Evolutionary conservation across 78 protist species (phyloP), one percentile per base, ranked within the genome.

Genomic region (Bigelowiella natans): DNA sequence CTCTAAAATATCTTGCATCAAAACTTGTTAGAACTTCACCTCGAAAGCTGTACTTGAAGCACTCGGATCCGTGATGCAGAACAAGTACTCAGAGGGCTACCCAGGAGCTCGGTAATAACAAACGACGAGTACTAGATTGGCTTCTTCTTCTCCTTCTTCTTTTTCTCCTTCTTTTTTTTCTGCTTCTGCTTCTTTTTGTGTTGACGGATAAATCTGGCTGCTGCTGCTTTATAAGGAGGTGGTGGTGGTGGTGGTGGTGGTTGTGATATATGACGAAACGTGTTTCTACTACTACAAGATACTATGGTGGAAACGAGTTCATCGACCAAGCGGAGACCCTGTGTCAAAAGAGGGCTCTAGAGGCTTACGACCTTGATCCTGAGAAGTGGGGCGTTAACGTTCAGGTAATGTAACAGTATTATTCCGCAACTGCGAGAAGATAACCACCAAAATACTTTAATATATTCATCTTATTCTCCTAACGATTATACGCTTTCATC

Each of bases 1-100:
- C 38, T 1, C 86, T 18, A 31, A 18, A 31, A 83, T 83, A 31
- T 3, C 2, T 31, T 31, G 26, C 3, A 3, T 28, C 86, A 2
- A n/a, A 18, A 31, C 86, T 26, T 31, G 73, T 7, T 18, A 51
- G 92, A 90, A 84, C 89, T 90, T n/a, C 89, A 30, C 92, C 29
- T 37, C 89, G 63, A 36, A 1, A 40, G 99, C 99, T 2, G 99
- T 97, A 30, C 92, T 97, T 90, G 99, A 99, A 84, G 98, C 98
- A 85, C 40, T 94, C 30, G 99, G 99, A 31, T 96, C 98, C 1
- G 91, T 94, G 92, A 91, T 99, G 88, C 98, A 99, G 88, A 98
- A 99, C 97, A 99, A 99, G 93, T 99, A 98, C 95, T 95, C 99
- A 36, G 99, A 99, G 94, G 99, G 99, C 30, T 93, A 92, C 38